Percentiles rank a stretch among this genome's conserved stretches.
These are phyloP conservation scores for Debaryomycetaceae sp. DNA, from an alignment of 1,139 yeast genomes.

Conservation along the genomic window DNA sequence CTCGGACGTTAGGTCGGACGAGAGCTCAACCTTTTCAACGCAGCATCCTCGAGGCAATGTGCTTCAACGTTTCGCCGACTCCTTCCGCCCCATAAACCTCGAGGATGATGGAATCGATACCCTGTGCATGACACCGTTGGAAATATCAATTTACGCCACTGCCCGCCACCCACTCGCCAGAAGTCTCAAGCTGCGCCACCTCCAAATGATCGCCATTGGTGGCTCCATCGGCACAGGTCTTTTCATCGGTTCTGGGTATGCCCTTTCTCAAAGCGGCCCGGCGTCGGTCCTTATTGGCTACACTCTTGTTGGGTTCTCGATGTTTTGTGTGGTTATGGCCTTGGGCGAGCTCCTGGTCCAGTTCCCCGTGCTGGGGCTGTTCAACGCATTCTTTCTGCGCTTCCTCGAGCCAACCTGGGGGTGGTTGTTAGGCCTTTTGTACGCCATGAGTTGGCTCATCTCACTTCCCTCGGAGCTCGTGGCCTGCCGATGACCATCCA, in stretches of 20 bases:
- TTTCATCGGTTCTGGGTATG: slow-evolving; percentile 67
- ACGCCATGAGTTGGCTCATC: slow-evolving; percentile 40
- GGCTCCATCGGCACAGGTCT: slow-evolving; percentile 46
- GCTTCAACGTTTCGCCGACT: slow-evolving; percentile 31
- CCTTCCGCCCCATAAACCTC: slow-evolving; percentile 38
- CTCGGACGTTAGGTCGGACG: too few relatives aligned
- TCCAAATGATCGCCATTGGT: slow-evolving; percentile 45
- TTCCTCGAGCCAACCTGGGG: slow-evolving; percentile 66
- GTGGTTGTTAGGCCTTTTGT: slow-evolving; percentile 40
- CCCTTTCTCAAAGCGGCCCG: slow-evolving; percentile 67
- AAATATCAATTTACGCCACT: slow-evolving; percentile 34
- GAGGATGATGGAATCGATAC: slow-evolving; percentile 39
- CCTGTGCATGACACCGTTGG: slow-evolving; percentile 26
- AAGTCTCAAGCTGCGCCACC: slow-evolving; percentile 35
- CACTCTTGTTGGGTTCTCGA: slow-evolving; percentile 37
- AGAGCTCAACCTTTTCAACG: too few relatives aligned
- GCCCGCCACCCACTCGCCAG: slow-evolving; percentile 36
- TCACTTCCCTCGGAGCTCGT: slow-evolving; percentile 43
- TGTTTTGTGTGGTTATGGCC: slow-evolving; percentile 53
- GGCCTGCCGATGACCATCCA: slow-evolving; percentile 41
- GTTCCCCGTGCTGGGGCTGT: slow-evolving; percentile 61
- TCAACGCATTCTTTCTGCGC: slow-evolving; percentile 51
- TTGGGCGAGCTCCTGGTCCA: slow-evolving; percentile 61
- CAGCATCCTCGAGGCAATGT: too few relatives aligned
- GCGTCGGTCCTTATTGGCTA: slow-evolving; percentile 55